These are phyloP conservation scores for Lepidium aucheri DNA, from an alignment of 345 rosid species.

Conservation along the genomic window DNA sequence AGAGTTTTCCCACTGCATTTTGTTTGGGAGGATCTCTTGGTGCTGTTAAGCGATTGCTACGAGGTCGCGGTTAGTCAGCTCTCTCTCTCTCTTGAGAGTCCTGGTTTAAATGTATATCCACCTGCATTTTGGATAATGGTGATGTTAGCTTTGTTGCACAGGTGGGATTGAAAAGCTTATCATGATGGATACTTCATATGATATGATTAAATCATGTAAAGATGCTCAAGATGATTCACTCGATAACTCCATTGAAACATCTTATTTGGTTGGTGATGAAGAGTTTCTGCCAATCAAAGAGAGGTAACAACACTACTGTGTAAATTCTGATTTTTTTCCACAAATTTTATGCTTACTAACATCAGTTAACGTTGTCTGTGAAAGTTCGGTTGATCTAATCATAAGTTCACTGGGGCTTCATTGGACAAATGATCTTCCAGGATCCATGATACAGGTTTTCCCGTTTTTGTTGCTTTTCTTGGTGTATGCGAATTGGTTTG, in stretches of 20 bases:
- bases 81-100: neutral
- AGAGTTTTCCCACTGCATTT: slow-evolving; percentile 68
- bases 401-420: slow-evolving; percentile 93
- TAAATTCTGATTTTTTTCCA: neutral
- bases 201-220: slow-evolving; percentile 71
- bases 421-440: slow-evolving; percentile 99
- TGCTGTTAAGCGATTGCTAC: slow-evolving; percentile 47
- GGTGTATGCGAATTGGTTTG: neutral
- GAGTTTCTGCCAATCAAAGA: slow-evolving; percentile 85
- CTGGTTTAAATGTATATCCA: neutral
- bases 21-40: slow-evolving; percentile 80
- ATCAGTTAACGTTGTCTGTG: slow-evolving; percentile 13
- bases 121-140: neutral
- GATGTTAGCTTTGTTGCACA: slow-evolving; percentile 17
- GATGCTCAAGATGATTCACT: slow-evolving; percentile 30
- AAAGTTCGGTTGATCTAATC: slow-evolving; percentile 90
- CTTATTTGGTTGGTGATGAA: slow-evolving; percentile 80
- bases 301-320: slow-evolving; percentile 36
- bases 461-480: neutral
- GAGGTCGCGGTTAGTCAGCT: slow-evolving; percentile 61
- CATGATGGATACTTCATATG: slow-evolving; percentile 90
- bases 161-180: slow-evolving; percentile 82
- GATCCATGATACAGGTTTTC: slow-evolving; percentile 89
- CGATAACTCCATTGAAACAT: slow-evolving; percentile 42
- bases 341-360: neutral